phyloP scores from a whole-genome alignment of 805 yeast species.

The Lipomyces spencermartinsiae region DNA sequence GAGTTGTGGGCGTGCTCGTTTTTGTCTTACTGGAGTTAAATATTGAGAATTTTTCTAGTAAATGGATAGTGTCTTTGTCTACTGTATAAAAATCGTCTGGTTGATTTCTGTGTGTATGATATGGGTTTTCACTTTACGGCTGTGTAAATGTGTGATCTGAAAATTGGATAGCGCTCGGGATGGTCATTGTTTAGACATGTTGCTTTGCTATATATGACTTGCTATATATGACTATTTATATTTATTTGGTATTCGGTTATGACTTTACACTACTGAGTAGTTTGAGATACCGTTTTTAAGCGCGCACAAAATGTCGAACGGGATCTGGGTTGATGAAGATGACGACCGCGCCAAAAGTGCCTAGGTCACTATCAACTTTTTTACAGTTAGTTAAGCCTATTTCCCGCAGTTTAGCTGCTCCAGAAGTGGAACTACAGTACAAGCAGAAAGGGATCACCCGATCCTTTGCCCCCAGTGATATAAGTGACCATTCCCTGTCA shows the following conservation, averaged over 20 bases:
- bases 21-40: not conserved
- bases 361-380: too few relatives aligned
- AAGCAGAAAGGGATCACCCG: too few relatives aligned
- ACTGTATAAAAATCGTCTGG: not conserved
- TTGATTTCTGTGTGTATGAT: conserved; percentile 1
- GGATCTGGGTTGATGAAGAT: too few relatives aligned
- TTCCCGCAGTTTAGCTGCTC: too few relatives aligned
- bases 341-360: too few relatives aligned
- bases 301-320: too few relatives aligned
- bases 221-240: not conserved
- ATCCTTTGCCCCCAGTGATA: too few relatives aligned
- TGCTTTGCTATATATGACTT: not conserved
- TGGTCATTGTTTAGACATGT: not conserved
- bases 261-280: not conserved
- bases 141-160: not conserved
- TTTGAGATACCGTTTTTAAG: not conserved
- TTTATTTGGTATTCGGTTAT: not conserved
- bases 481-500: too few relatives aligned
- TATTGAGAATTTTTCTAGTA: not conserved
- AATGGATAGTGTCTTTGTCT: not conserved
- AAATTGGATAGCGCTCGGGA: not conserved
- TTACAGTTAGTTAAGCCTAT: too few relatives aligned
- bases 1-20: not conserved
- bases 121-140: not conserved
- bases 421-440: too few relatives aligned